These are phyloP conservation scores for Sclerotinia minor DNA, from an alignment of 2,329 filamentous ascomycete genomes.

Conservation along the genomic window DNA sequence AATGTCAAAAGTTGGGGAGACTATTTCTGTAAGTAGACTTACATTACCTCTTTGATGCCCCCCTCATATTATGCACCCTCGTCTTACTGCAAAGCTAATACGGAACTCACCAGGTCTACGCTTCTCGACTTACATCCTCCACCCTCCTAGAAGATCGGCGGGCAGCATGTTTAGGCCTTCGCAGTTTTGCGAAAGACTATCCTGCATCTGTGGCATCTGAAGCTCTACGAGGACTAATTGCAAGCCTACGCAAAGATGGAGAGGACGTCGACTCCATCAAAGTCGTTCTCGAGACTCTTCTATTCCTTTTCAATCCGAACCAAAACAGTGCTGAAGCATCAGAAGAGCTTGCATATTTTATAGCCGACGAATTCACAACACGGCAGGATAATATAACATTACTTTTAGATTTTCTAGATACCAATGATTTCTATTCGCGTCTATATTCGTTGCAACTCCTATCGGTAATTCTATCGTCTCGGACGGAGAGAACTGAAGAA, in stretches of 20 bases:
- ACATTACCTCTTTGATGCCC: not conserved
- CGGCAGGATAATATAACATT: constrained; percentile 94
- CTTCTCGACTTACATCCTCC: constrained; percentile 81
- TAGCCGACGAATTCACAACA: constrained; percentile 97
- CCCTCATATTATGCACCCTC: not conserved
- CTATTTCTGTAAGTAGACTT: constrained; percentile 19
- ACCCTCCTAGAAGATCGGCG: constrained; percentile 93
- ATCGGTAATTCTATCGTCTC: constrained; percentile 77
- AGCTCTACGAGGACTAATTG: constrained; percentile 84
- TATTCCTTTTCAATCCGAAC: constrained; percentile 83
- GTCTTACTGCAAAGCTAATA: not conserved
- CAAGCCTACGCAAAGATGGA: constrained; percentile 78
- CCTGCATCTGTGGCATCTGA: constrained; percentile 94
- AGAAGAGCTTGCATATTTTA: constrained; percentile 92
- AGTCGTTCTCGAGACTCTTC: constrained; percentile 87
- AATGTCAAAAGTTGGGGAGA: constrained; percentile 27
- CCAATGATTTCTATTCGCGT: constrained; percentile 83
- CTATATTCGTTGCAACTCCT: constrained; percentile 90
- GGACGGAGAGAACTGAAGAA: constrained; percentile 90
- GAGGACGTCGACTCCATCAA: constrained; percentile 97
- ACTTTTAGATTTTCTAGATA: constrained; percentile 85
- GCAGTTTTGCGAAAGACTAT: constrained; percentile 95
- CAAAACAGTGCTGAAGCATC: constrained; percentile 82
- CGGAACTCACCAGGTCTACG: constrained; percentile 18
- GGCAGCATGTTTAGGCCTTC: constrained; percentile 85